Conservation (phyloP, 768 basidiomycete species). For the Lactarius sp. region DNA sequence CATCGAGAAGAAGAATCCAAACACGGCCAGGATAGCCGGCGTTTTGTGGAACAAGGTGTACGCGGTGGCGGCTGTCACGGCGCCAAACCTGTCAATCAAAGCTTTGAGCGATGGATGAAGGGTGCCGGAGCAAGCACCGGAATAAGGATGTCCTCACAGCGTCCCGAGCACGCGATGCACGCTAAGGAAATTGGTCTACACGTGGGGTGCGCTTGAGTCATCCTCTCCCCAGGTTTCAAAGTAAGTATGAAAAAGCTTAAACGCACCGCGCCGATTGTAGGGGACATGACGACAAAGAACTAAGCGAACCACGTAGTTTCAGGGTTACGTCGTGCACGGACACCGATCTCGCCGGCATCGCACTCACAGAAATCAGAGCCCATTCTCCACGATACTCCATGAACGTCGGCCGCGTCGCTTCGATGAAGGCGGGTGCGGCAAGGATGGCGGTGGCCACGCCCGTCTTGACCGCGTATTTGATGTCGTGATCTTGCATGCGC, state of each 20-base stretch:
- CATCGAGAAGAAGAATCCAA: slow-evolving; percentile 85
- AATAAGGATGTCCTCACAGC: slow-evolving; percentile 45
- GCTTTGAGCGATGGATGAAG: slow-evolving; percentile 10
- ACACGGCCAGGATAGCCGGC: slow-evolving; percentile 64
- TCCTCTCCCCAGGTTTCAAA: slow-evolving; percentile 21
- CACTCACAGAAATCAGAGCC: slow-evolving; percentile 84
- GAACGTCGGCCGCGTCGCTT: slow-evolving; percentile 70
- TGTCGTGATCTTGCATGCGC: slow-evolving; percentile 62
- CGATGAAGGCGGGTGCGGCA: slow-evolving; percentile 85
- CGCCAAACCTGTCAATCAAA: slow-evolving; percentile 56
- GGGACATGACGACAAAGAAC: slow-evolving; percentile 90
- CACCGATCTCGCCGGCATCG: background rate
- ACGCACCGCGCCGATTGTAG: slow-evolving; percentile 79
- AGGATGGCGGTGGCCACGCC: slow-evolving; percentile 80
- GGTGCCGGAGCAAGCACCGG: background rate
- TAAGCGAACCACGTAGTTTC: slow-evolving; percentile 27
- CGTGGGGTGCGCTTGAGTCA: background rate
- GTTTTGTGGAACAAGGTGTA: slow-evolving; percentile 77
- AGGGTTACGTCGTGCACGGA: background rate
- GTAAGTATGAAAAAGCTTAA: slow-evolving; percentile 15
- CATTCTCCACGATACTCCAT: slow-evolving; percentile 87
- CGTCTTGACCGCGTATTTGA: slow-evolving; percentile 85
- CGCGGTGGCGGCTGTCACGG: slow-evolving; percentile 63
- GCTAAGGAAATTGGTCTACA: slow-evolving; percentile 79
- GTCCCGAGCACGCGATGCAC: slow-evolving; percentile 84